Conservation (phyloP, 1,139 yeast species). For the Spathaspora sp. region DNA sequence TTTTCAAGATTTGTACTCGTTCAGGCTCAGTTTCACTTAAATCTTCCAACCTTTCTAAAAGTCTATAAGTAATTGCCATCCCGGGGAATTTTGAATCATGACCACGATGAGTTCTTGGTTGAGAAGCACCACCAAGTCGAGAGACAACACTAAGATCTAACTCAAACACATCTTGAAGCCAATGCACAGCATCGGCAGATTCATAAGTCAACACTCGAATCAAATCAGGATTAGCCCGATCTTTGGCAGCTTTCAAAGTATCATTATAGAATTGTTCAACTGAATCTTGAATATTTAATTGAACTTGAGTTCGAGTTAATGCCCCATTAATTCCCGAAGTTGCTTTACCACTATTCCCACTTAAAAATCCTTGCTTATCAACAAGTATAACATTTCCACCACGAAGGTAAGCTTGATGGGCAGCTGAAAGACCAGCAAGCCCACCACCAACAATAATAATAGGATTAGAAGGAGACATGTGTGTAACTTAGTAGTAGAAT, state of each 20-base stretch:
- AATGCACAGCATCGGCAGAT: constrained; percentile 63
- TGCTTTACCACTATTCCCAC: constrained; percentile 82
- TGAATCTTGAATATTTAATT: constrained; percentile 51
- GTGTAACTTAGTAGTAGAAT: background rate
- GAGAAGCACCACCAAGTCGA: constrained; percentile 73
- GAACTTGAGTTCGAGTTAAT: constrained; percentile 58
- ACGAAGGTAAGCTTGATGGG: constrained; percentile 60
- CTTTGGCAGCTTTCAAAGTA: constrained; percentile 64
- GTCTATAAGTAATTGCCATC: constrained; percentile 67
- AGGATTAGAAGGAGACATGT: constrained; percentile 30
- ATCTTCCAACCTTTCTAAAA: constrained; percentile 54
- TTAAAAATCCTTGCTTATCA: constrained; percentile 64
- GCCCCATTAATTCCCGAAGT: constrained; percentile 84
- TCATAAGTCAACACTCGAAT: constrained; percentile 51
- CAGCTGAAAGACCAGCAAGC: constrained; percentile 75
- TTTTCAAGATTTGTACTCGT: constrained; percentile 51
- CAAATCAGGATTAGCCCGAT: constrained; percentile 55
- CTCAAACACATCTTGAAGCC: constrained; percentile 65
- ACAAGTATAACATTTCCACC: constrained; percentile 57
- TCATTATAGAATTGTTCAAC: constrained; percentile 63
- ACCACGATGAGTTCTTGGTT: constrained; percentile 74
- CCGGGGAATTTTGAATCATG: constrained; percentile 69
- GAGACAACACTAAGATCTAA: constrained; percentile 66
- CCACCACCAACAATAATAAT: constrained; percentile 79
- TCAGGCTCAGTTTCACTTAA: constrained; percentile 50